Evolutionary conservation across 257 asterid genomes (phyloP).

Genomic region (Przewalskia tangutica): DNA sequence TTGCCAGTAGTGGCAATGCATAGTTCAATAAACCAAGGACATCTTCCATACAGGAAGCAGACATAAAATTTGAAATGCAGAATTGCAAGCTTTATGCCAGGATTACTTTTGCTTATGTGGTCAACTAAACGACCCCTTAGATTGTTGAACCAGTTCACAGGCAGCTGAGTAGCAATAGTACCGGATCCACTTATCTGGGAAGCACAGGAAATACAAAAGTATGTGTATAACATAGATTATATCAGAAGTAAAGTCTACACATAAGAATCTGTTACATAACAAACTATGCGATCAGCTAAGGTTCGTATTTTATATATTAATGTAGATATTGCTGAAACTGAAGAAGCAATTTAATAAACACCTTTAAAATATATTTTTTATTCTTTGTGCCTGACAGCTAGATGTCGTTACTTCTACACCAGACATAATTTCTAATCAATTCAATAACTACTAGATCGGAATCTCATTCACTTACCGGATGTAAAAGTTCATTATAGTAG

Average conservation of each 20-base stretch:
- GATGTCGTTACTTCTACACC: constrained; percentile 15
- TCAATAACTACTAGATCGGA: not conserved
- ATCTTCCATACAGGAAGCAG: not conserved
- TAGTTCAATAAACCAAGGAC: not conserved
- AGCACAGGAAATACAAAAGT: not conserved
- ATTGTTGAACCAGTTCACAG: not conserved
- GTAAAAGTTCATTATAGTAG: constrained; percentile 69
- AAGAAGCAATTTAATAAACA: not conserved
- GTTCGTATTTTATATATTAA: constrained; percentile 2
- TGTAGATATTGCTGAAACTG: not conserved
- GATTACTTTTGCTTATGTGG: not conserved
- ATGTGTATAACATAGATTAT: not conserved
- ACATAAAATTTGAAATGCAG: not conserved
- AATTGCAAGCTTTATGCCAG: not conserved
- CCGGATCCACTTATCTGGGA: not conserved
- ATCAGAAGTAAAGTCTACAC: not conserved
- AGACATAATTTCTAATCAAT: constrained; percentile 53
- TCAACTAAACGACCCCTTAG: constrained; percentile 7
- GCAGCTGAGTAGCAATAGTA: not conserved
- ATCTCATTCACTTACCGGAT: constrained; percentile 46
- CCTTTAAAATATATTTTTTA: not conserved
- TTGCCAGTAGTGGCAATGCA: not conserved
- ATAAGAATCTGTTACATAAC: not conserved
- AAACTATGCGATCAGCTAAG: not conserved
- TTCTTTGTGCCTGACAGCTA: not conserved